Evolutionary conservation across 441 rosid genomes (phyloP).

Genomic region (Brassica hybrid): DNA sequence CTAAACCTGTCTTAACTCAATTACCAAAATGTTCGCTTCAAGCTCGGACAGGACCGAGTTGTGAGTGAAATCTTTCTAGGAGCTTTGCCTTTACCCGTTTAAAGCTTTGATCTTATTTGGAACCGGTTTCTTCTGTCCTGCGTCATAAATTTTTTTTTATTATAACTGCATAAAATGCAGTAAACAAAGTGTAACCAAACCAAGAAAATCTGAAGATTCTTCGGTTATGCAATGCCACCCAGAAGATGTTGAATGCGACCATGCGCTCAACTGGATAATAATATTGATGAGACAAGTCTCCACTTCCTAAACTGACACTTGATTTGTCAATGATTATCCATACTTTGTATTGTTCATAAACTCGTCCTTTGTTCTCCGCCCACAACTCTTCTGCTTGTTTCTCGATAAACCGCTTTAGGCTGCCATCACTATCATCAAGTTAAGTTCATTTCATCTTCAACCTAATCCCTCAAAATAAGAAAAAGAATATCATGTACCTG

Average conservation of each 20-base stretch:
- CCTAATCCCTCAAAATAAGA: neutral
- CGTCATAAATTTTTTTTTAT: neutral
- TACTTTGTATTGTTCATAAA: conserved; percentile 87
- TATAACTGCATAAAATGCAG: neutral
- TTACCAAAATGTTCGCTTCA: too few relatives aligned
- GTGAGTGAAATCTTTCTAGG: neutral
- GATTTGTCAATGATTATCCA: conserved; percentile 72
- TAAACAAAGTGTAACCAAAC: neutral
- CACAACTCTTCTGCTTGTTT: conserved; percentile 97
- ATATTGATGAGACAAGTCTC: conserved; percentile 62
- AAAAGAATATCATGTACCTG: conserved; percentile 55
- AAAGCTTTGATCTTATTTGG: neutral
- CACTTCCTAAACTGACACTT: conserved; percentile 49
- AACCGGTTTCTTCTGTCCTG: neutral
- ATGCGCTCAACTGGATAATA: neutral
- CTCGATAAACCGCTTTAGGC: conserved; percentile 87
- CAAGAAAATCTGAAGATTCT: neutral
- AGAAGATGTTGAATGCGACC: neutral
- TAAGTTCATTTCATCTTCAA: conserved; percentile 7
- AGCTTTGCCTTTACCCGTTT: neutral
- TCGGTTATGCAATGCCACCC: neutral
- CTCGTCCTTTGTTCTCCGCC: conserved; percentile 91
- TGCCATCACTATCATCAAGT: conserved; percentile 43
- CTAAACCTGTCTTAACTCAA: neutral
- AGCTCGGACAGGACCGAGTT: neutral